Base-by-base conservation (phyloP, 2,329 filamentous ascomycete genomes). In the Aspergillus sp. region DNA sequence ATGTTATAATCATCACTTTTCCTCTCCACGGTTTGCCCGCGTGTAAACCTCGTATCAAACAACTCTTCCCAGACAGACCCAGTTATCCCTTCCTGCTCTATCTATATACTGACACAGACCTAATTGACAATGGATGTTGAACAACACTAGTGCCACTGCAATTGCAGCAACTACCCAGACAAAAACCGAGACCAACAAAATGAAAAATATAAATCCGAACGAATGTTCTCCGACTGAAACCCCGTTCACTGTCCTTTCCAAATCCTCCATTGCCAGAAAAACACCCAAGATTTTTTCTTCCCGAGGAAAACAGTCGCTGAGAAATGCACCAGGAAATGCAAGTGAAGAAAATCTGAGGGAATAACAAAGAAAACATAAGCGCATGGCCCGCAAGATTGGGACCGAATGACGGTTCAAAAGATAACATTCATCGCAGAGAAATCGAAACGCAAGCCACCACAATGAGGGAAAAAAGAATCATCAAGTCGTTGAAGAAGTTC, bases 401-500 rank as follows among this genome's bases (percentile, higher is more conserved):
- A 57, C 57, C 42, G 49, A 64, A 64, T 60, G 56, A 66, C 56
- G 55, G 62, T 61, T 57, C 42, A 61, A 57, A 39, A 55, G 61
- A 61, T 57, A 62, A 65, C 13, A 58, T 50, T 57, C 62, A 47
- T 59, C 48, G 56, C 59, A 62, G 59, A 59, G n/a, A 64, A 63
- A 60, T 30, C 25, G 32, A 36, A 55, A 60, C 38, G 49, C 15
- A 63, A 57, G 53, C 51, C 54, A 39, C 48, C 56, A 50, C 58
- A 60, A 59, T 57, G 51, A 61, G 11, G 48, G 41, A 15, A 44
- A 62, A 59, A 60, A 57, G 62, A 63, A 64, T 70, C 68, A 64
- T 72, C 59, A 70, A 68, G 64, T 71, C 68, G 63, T 73, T 50
- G 63, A 66, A 65, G 53, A 57, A 58, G 42, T 67, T 55, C 57